Conservation (phyloP, 176 grass and related monocot genomes). For the Oryza meridionalis region DNA sequence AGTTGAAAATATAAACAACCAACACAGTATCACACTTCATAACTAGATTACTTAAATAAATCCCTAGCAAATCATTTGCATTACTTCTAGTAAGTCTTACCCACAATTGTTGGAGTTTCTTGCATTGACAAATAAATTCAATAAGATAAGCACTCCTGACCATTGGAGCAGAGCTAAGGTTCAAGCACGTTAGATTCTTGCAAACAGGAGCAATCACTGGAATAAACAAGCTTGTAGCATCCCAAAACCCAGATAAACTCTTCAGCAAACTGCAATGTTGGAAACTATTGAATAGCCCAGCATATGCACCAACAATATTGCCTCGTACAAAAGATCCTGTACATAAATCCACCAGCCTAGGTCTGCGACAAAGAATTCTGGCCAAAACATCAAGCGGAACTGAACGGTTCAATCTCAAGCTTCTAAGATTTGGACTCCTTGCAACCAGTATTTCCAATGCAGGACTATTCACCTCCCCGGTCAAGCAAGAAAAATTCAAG, state of each 20-base stretch:
- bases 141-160: constrained; percentile 47
- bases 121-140: constrained; percentile 53
- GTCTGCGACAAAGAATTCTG: constrained; percentile 53
- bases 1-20: constrained; percentile 29
- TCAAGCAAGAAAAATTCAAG: constrained; percentile 82
- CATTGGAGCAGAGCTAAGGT: constrained; percentile 63
- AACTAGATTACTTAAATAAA: constrained; percentile 18
- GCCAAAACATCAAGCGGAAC: constrained; percentile 61
- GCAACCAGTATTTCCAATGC: constrained; percentile 66
- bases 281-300: constrained; percentile 44
- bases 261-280: constrained; percentile 53
- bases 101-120: constrained; percentile 64
- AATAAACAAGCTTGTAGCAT: constrained; percentile 42
- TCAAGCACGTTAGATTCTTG: constrained; percentile 57
- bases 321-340: constrained; percentile 59
- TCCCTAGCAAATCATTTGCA: constrained; percentile 10
- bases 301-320: constrained; percentile 34
- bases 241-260: constrained; percentile 79
- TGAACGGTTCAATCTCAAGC: constrained; percentile 62
- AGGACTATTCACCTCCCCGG: constrained; percentile 57
- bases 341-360: constrained; percentile 70
- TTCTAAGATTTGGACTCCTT: constrained; percentile 69
- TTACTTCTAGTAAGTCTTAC: constrained; percentile 44
- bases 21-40: constrained; percentile 9
- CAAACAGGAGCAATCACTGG: constrained; percentile 43